phyloP scores from a whole-genome alignment of 1,284 basidiomycete genomes.

The Apiotrichum laibachii region DNA sequence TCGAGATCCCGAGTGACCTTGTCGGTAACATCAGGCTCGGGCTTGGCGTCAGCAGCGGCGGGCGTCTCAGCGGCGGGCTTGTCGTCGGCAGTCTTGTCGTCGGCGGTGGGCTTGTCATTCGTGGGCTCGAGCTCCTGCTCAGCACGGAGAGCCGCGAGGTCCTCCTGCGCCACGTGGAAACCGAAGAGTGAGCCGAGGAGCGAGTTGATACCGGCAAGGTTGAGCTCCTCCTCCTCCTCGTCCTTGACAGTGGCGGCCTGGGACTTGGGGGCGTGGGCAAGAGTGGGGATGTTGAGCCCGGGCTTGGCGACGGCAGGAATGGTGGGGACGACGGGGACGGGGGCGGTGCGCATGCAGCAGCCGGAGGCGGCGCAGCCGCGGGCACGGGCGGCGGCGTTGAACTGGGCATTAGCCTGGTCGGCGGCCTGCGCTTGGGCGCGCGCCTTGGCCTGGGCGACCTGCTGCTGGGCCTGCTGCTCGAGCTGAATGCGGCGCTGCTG shows the following conservation, averaged over 20 bases:
- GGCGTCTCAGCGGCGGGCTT: neutral
- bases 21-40: neutral
- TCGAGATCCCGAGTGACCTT: constrained; percentile 1
- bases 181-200: constrained; percentile 41
- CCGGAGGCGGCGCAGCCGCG: neutral
- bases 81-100: neutral
- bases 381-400: too few relatives aligned
- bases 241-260: constrained; percentile 3
- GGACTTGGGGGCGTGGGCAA: neutral
- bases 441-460: neutral
- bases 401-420: too few relatives aligned
- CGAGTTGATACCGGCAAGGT: constrained; percentile 34
- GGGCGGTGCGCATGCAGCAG: neutral
- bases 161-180: constrained; percentile 30
- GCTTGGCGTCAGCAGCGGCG: neutral
- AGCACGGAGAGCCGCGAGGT: constrained; percentile 1
- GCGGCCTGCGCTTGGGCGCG: constrained; percentile 1
- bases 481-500: too few relatives aligned
- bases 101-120: neutral
- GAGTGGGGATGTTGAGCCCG: neutral
- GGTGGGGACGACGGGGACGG: too few relatives aligned
- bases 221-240: constrained; percentile 12
- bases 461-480: constrained; percentile 5
- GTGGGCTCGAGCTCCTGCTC: constrained; percentile 4
- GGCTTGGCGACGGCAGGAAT: neutral